A percentile compares a stretch with the other conserved stretches of the same genome.
Evolutionary conservation across 768 basidiomycete genomes (phyloP).

Genomic region (Phylloporus rhodoxanthus): DNA sequence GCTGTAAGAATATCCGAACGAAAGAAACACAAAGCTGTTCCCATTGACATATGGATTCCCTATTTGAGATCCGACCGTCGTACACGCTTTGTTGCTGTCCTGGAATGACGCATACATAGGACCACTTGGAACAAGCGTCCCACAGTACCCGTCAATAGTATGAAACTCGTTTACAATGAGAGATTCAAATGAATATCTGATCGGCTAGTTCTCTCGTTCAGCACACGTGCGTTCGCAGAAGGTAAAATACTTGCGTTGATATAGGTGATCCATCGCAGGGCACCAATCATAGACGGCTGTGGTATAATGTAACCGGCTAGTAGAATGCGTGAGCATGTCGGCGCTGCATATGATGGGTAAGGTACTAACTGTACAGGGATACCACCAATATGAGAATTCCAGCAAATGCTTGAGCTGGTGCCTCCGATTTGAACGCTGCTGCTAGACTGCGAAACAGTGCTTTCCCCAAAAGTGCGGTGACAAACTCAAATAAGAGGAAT

Average conservation of each 20-base stretch:
- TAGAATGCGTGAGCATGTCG: not conserved
- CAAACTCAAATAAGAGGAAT: constrained; percentile 53
- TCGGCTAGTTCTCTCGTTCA: constrained; percentile 30
- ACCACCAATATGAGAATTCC: constrained; percentile 48
- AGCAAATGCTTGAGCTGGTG: constrained; percentile 57
- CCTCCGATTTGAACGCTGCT: constrained; percentile 51
- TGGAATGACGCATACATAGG: constrained; percentile 53
- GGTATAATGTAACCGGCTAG: constrained; percentile 54
- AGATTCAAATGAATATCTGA: constrained; percentile 63
- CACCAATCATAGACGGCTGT: constrained; percentile 58
- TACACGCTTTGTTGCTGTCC: constrained; percentile 68
- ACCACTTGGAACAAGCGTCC: constrained; percentile 55
- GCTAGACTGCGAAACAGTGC: constrained; percentile 69
- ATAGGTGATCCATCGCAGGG: constrained; percentile 61
- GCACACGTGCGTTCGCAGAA: constrained; percentile 28
- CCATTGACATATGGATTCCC: constrained; percentile 63
- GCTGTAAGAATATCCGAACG: constrained; percentile 37
- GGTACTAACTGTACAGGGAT: constrained; percentile 40
- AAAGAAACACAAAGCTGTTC: constrained; percentile 45
- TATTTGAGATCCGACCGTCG: constrained; percentile 56
- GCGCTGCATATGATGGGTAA: not conserved
- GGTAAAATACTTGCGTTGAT: constrained; percentile 42
- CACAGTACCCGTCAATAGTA: constrained; percentile 55
- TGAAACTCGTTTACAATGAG: constrained; percentile 80
- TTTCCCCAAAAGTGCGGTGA: constrained; percentile 61